Conservation (phyloP, 805 yeast genomes). For the Suhomyces sp. region DNA sequence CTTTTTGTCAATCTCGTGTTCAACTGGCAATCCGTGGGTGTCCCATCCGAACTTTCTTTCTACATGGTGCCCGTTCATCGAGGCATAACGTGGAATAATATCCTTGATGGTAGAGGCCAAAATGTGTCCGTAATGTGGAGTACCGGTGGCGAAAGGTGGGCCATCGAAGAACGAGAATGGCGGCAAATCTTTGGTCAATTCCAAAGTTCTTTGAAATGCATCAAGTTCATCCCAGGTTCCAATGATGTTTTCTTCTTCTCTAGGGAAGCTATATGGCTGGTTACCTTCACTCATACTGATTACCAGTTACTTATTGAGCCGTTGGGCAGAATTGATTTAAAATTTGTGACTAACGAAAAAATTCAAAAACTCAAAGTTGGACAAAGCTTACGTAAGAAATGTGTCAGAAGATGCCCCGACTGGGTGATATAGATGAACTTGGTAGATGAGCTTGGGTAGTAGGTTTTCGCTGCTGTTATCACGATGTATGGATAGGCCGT, state of each 20-base stretch:
- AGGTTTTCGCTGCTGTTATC: neutral
- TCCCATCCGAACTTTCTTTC: constrained; percentile 99
- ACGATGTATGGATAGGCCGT: neutral
- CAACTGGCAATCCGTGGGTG: constrained; percentile 98
- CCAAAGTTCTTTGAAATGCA: constrained; percentile 87
- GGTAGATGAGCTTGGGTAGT: neutral
- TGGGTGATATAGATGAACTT: neutral
- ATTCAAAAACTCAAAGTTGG: neutral
- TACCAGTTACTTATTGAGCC: no score
- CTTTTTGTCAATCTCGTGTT: constrained; percentile 97
- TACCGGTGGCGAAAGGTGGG: constrained; percentile 99
- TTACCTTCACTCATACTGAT: constrained; percentile 10
- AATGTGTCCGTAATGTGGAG: constrained; percentile 98
- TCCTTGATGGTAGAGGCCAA: constrained; percentile 96
- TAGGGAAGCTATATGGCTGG: constrained; percentile 66
- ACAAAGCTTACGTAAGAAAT: neutral
- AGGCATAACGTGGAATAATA: constrained; percentile 95
- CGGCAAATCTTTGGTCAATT: constrained; percentile 80
- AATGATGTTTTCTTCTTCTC: constrained; percentile 82
- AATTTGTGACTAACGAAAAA: neutral
- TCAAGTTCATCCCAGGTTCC: constrained; percentile 84
- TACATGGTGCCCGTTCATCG: constrained; percentile 95
- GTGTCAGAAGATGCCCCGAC: neutral
- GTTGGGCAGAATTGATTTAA: no score
- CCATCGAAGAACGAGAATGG: constrained; percentile 96